Percentiles rank a stretch among this genome's conserved stretches.
These are phyloP conservation scores for Exidia glandulosa DNA, from an alignment of 768 basidiomycete species.

Conservation along the genomic window DNA sequence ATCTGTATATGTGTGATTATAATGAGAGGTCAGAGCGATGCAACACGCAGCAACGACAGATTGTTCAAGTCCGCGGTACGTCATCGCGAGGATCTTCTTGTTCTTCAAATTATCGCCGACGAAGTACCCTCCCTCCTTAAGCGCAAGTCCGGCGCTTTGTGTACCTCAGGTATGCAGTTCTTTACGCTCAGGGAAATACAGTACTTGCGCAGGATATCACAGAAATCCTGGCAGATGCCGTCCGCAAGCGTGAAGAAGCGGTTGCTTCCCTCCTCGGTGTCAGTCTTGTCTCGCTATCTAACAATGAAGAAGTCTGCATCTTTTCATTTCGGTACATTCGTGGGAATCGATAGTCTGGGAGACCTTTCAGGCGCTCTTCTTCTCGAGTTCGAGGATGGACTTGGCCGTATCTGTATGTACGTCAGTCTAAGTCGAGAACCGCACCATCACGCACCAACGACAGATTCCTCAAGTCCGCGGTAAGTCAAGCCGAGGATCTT, in stretches of 20 bases:
- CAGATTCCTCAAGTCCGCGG: background rate
- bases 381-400: background rate
- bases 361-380: too few relatives aligned
- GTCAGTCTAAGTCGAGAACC: background rate
- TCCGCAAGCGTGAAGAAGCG: conserved; percentile 39
- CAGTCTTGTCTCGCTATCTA: too few relatives aligned
- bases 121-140: background rate
- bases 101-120: background rate
- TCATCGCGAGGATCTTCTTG: conserved; percentile 1
- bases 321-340: too few relatives aligned
- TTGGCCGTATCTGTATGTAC: background rate
- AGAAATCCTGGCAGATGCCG: background rate
- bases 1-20: background rate
- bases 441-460: background rate
- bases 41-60: background rate
- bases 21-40: background rate
- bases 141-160: background rate
- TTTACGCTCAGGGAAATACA: background rate
- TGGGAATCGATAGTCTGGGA: too few relatives aligned
- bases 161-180: background rate
- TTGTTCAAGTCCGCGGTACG: background rate
- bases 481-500: conserved; percentile 1
- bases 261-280: conserved; percentile 41
- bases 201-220: conserved; percentile 1
- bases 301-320: too few relatives aligned